These are phyloP conservation scores for Cercophora samala DNA, from an alignment of 495 filamentous ascomycete species.

Conservation along the genomic window DNA sequence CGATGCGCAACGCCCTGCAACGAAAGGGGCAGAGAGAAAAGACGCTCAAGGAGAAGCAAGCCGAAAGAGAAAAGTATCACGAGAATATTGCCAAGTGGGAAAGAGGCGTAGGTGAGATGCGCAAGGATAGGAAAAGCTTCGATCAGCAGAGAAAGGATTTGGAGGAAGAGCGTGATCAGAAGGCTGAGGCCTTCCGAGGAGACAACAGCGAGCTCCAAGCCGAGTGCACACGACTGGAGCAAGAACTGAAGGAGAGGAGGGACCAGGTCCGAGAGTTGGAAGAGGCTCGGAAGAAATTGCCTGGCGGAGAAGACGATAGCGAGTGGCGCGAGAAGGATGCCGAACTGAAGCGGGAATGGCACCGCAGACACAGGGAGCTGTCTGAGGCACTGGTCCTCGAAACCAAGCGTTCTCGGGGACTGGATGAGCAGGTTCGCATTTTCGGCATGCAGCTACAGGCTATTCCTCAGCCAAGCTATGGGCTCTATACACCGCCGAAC, in stretches of 20 bases:
- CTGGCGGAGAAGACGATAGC: conserved; percentile 53
- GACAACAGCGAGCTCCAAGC: conserved; percentile 32
- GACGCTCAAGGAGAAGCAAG: conserved; percentile 66
- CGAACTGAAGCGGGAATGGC: conserved; percentile 43
- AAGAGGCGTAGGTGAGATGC: conserved; percentile 50
- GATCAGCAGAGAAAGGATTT: conserved; percentile 44
- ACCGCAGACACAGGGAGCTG: conserved; percentile 42
- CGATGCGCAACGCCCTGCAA: conserved; percentile 79
- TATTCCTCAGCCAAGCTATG: conserved; percentile 36
- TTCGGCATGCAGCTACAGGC: conserved; percentile 35
- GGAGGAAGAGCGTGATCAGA: conserved; percentile 41
- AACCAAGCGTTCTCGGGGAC: conserved; percentile 33
- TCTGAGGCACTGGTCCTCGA: conserved; percentile 40
- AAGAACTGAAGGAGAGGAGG: conserved; percentile 48
- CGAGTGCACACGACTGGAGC: conserved; percentile 42
- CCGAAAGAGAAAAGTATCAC: conserved; percentile 56
- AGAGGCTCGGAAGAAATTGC: conserved; percentile 49
- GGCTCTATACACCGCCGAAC: conserved; percentile 43
- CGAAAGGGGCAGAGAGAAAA: conserved; percentile 79
- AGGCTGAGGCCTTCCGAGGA: conserved; percentile 30
- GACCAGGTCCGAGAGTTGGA: conserved; percentile 52
- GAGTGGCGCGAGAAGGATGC: conserved; percentile 50
- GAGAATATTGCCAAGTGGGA: conserved; percentile 57
- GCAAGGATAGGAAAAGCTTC: conserved; percentile 40
- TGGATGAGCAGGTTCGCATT: conserved; percentile 40